Evolutionary conservation across 495 filamentous ascomycete genomes (phyloP), one percentile per base, ranked within the genome.

Genomic region (Penicillium diatomitis): DNA sequence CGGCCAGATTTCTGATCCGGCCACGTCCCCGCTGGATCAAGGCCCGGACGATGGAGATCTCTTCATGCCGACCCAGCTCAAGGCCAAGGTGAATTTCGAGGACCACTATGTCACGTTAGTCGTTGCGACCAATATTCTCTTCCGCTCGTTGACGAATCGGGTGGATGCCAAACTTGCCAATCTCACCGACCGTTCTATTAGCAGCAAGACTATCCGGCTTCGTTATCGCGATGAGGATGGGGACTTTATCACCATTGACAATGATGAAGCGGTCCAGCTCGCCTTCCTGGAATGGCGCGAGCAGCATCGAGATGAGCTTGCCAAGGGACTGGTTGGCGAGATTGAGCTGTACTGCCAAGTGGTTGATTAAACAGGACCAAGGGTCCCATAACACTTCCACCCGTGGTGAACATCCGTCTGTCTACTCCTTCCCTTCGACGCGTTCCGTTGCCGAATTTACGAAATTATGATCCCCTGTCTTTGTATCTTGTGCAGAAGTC

Each of bases 221-320:
- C 86, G 87, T 49, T 98, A 97, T 66, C 77, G 82, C 41, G 94
- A 98, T 60, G 90, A 95, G 49, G 88, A 96, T 53, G 86, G 86
- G 8, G 94, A 97, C 60, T 90, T 82, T 58, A 87, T 98, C 39
- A 90, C 81, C 11, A 97, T 98, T 53, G 82, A 90, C 59, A 87
- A 84, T 47, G 91, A 98, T 55, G 92, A 98, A 55, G 92, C 95
- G 48, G 91, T 98, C 27, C 86, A 89, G 54, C 85, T 87, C 40
- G 92, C 92, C 11, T 96, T 97, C 59, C 82, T 90, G 66, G 89
- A 90, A 53, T 96, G 88, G 85, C 81, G 85, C 46, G 88, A 92
- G 52, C 79, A 83, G 51, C 77, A 85, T 53, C 76, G 76, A 12
- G 78, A 80, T 12, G 75, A 76, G 62, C 78, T 81, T 49, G 73